Conservation (phyloP, 352 stramenopile genomes). For the Elongisporangium anandrum region DNA sequence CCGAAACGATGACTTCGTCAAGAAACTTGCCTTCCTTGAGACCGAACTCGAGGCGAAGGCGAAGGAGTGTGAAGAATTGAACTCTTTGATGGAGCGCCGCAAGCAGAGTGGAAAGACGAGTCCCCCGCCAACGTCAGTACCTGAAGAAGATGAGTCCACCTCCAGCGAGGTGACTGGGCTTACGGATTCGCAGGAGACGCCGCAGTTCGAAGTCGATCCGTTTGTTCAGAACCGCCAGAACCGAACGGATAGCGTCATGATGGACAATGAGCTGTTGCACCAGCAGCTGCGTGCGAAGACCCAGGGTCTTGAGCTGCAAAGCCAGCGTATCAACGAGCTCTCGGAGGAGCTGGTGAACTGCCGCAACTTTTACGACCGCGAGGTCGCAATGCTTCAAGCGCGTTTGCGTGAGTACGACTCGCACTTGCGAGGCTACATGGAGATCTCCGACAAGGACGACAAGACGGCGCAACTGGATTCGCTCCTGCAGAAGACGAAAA, state of each 20-base stretch:
- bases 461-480: constrained; percentile 42
- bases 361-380: constrained; percentile 48
- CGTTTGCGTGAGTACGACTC: constrained; percentile 47
- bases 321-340: constrained; percentile 35
- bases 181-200: constrained; percentile 2
- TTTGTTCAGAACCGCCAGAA: constrained; percentile 7
- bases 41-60: constrained; percentile 42
- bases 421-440: constrained; percentile 37
- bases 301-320: constrained; percentile 39
- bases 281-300: constrained; percentile 50
- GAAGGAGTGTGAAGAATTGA: constrained; percentile 45
- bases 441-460: constrained; percentile 36
- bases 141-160: neutral
- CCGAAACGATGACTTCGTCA: constrained; percentile 44
- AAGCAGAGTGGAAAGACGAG: neutral
- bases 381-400: constrained; percentile 39
- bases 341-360: constrained; percentile 42
- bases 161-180: neutral
- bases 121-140: neutral
- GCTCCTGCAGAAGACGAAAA: constrained; percentile 46
- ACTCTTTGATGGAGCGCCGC: constrained; percentile 20
- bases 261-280: constrained; percentile 50
- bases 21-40: constrained; percentile 47
- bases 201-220: constrained; percentile 2
- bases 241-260: constrained; percentile 14